A percentile compares a stretch with the other conserved stretches of the same genome.
Evolutionary conservation across 2,329 filamentous ascomycete species (phyloP).

Genomic region (Macrophomina tecta): DNA sequence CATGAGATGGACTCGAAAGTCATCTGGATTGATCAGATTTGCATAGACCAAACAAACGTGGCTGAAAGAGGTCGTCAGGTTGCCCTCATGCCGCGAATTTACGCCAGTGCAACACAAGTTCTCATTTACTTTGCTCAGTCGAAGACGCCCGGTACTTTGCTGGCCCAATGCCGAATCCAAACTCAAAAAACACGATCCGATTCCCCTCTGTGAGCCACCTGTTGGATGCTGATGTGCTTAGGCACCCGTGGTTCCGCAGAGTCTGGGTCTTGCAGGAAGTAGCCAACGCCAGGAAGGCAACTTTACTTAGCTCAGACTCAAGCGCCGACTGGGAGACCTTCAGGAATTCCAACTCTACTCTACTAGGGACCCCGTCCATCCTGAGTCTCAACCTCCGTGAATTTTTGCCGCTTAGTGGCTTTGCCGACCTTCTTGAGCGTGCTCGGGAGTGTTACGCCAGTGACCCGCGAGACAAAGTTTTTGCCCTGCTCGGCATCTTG

Average conservation of each 20-base stretch:
- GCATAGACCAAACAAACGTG: not conserved
- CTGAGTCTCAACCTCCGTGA: too few relatives aligned
- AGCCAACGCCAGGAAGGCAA: not conserved
- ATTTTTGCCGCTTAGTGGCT: too few relatives aligned
- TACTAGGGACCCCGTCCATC: too few relatives aligned
- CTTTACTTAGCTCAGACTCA: fast-evolving
- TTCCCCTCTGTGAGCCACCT: too few relatives aligned
- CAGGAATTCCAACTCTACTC: too few relatives aligned
- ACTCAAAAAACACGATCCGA: too few relatives aligned
- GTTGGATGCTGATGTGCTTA: too few relatives aligned
- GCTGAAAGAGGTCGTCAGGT: not conserved
- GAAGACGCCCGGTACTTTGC: too few relatives aligned
- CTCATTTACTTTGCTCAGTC: not conserved
- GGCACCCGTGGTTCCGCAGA: not conserved
- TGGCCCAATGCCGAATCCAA: too few relatives aligned
- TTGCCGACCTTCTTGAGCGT: too few relatives aligned
- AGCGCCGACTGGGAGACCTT: not conserved
- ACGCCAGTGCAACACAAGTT: not conserved
- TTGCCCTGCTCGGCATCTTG: not conserved
- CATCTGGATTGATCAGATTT: not conserved
- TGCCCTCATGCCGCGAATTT: not conserved
- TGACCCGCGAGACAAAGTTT: too few relatives aligned
- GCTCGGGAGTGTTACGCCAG: too few relatives aligned
- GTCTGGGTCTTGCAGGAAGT: not conserved
- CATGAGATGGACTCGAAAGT: not conserved